A percentile compares a stretch with the other conserved stretches of the same genome.
Conservation (phyloP, 2,329 filamentous ascomycete genomes). For the Penicillium griseofulvum region DNA sequence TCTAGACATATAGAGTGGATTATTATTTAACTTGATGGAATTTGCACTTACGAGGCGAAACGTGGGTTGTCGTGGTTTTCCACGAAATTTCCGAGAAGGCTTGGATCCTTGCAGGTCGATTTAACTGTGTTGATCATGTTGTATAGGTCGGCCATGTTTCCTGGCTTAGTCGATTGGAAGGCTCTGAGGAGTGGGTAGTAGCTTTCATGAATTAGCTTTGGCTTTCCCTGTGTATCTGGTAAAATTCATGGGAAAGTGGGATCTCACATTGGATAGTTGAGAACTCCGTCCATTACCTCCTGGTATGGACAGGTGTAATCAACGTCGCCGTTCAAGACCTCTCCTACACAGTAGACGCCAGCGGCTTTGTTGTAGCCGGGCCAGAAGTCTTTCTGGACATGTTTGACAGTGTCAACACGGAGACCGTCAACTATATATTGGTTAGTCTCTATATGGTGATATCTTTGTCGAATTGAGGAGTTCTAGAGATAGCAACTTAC, state of each 20-base stretch:
- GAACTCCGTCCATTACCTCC: constrained; percentile 44
- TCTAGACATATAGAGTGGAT: background rate
- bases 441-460: background rate
- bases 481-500: constrained; percentile 42
- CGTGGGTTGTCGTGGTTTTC: constrained; percentile 62
- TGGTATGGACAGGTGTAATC: constrained; percentile 47
- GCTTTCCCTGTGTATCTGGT: background rate
- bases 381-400: constrained; percentile 51
- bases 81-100: constrained; percentile 53
- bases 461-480: background rate
- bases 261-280: constrained; percentile 48
- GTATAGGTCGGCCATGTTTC: constrained; percentile 33
- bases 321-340: constrained; percentile 45
- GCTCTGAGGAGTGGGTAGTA: constrained; percentile 32
- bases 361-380: constrained; percentile 40
- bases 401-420: constrained; percentile 52
- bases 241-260: background rate
- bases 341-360: constrained; percentile 50
- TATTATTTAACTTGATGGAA: background rate
- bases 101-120: constrained; percentile 41
- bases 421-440: constrained; percentile 47
- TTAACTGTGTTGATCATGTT: constrained; percentile 33
- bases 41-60: constrained; percentile 41
- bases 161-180: constrained; percentile 28
- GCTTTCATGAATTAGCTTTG: background rate